phyloP scores from a whole-genome alignment of 1,284 basidiomycete genomes.

The Cutaneotrichosporon dermatis region DNA sequence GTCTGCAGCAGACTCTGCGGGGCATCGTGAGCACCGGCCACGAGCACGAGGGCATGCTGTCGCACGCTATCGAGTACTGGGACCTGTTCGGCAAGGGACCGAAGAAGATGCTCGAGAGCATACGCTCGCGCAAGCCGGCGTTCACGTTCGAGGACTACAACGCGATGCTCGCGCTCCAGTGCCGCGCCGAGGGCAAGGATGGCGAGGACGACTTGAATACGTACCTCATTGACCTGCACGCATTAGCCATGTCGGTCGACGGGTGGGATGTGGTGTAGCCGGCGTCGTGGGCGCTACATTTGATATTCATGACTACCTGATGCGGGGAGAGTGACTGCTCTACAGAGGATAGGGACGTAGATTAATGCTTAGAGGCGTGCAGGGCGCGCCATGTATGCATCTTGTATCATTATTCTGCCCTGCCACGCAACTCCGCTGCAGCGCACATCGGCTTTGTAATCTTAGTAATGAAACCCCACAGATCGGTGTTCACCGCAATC shows the following conservation, averaged over 20 bases:
- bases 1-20: slow-evolving; percentile 88
- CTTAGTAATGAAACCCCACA: too few relatives aligned
- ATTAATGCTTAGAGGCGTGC: not conserved
- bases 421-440: too few relatives aligned
- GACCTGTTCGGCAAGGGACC: slow-evolving; percentile 69
- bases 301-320: not conserved
- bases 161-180: slow-evolving; percentile 79
- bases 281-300: too few relatives aligned
- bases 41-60: slow-evolving; percentile 63
- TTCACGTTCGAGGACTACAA: slow-evolving; percentile 89
- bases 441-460: too few relatives aligned
- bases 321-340: not conserved
- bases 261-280: slow-evolving; percentile 11
- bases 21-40: slow-evolving; percentile 59
- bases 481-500: too few relatives aligned
- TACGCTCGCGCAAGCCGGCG: slow-evolving; percentile 56
- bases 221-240: slow-evolving; percentile 48
- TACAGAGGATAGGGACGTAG: too few relatives aligned
- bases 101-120: slow-evolving; percentile 66
- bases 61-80: slow-evolving; percentile 74
- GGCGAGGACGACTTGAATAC: slow-evolving; percentile 43
- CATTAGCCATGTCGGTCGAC: slow-evolving; percentile 36
- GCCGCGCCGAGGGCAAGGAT: slow-evolving; percentile 61
- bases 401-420: not conserved
- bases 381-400: slow-evolving; percentile 1